These are phyloP conservation scores for Peronospora tabacina DNA, from an alignment of 352 stramenopile species.

Conservation along the genomic window DNA sequence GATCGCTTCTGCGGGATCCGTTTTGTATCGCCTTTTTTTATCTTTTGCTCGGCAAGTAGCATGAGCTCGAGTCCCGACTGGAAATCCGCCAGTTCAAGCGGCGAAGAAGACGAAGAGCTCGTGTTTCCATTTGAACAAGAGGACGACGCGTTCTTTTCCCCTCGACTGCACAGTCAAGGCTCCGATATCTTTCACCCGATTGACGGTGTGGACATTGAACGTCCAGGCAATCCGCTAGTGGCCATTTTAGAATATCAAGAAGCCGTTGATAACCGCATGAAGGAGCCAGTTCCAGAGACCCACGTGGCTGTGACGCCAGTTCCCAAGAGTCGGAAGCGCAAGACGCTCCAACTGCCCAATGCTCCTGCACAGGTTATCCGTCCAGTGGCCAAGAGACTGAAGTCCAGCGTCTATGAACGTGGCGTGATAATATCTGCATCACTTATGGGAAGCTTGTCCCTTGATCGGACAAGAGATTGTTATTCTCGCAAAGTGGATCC, in stretches of 20 bases:
- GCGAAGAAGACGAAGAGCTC: constrained; percentile 53
- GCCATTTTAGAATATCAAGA: constrained; percentile 37
- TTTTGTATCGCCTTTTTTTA: background rate
- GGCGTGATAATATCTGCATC: constrained; percentile 22
- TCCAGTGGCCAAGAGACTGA: constrained; percentile 46
- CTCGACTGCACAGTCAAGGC: constrained; percentile 11
- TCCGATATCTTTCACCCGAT: constrained; percentile 29
- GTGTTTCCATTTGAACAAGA: constrained; percentile 63
- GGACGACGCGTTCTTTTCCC: constrained; percentile 8
- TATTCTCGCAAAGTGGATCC: background rate
- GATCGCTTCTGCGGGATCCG: background rate
- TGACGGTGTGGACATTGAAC: constrained; percentile 23
- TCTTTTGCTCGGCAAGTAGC: no score
- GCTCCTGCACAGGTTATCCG: constrained; percentile 35
- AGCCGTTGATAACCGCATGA: constrained; percentile 24
- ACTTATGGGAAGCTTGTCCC: constrained; percentile 29
- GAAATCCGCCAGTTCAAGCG: constrained; percentile 6
- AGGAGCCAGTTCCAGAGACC: constrained; percentile 12
- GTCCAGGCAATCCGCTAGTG: constrained; percentile 40
- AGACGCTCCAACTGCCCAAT: constrained; percentile 36
- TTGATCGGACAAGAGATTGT: constrained; percentile 12
- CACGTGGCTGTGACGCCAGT: constrained; percentile 2
- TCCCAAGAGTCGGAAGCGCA: constrained; percentile 46
- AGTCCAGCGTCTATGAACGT: constrained; percentile 37
- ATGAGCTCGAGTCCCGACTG: constrained; percentile 7